Conservation (phyloP, 129 eudicot genomes). For the Logfia minima region DNA sequence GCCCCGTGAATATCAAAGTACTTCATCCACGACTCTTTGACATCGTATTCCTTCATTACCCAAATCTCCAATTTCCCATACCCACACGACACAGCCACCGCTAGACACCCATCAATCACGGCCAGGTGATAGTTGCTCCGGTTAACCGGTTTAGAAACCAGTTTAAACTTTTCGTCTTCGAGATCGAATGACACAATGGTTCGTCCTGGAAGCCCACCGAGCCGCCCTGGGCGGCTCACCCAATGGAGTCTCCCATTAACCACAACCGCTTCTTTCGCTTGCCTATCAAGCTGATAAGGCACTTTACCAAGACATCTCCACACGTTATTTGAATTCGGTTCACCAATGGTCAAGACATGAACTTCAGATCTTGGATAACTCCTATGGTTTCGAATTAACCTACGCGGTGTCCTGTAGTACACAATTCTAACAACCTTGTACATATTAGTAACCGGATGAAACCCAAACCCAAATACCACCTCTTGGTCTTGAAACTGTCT, state of each 20-base stretch:
- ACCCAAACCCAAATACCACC: conserved; percentile 41
- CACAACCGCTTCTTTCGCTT: conserved; percentile 29
- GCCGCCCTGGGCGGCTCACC: conserved; percentile 38
- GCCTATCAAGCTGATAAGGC: conserved; percentile 42
- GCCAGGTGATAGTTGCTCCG: conserved; percentile 42
- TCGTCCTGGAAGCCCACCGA: conserved; percentile 39
- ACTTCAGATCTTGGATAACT: conserved; percentile 44
- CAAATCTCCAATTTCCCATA: conserved; percentile 50
- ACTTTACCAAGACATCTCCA: conserved; percentile 56
- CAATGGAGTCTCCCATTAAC: conserved; percentile 57
- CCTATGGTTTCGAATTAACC: conserved; percentile 28
- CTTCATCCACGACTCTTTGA: conserved; percentile 54
- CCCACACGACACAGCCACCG: conserved; percentile 40
- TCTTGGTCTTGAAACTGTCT: conserved; percentile 46
- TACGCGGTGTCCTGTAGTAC: conserved; percentile 34
- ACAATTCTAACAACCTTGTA: conserved; percentile 47
- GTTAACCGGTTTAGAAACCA: conserved; percentile 42
- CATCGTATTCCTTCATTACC: conserved; percentile 51
- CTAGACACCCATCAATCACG: conserved; percentile 43
- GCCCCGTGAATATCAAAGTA: conserved; percentile 40
- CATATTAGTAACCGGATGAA: conserved; percentile 32
- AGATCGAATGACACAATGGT: conserved; percentile 52
- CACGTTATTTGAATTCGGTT: conserved; percentile 15
- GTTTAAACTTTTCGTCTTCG: conserved; percentile 47
- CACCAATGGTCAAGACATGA: conserved; percentile 33